Evolutionary conservation across 2,329 filamentous ascomycete species (phyloP).

Genomic region (Blumeria hordei): DNA sequence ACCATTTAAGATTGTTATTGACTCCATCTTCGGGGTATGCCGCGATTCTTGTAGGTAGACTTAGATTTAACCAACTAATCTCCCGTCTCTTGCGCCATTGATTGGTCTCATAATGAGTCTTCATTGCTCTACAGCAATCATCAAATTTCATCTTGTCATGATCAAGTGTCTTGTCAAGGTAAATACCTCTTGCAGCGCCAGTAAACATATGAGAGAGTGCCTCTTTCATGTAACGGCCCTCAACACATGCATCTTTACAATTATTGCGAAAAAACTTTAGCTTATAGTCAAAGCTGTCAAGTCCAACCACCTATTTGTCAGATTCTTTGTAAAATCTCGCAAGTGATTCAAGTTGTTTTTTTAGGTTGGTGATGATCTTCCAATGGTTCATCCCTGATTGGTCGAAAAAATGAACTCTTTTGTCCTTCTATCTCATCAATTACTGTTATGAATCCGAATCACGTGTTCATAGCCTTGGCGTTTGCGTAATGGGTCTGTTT

Average conservation of each 20-base stretch:
- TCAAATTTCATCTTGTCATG: conserved; percentile 1
- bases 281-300: not conserved
- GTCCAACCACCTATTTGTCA: not conserved
- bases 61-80: not conserved
- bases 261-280: not conserved
- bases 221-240: not conserved
- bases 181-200: not conserved
- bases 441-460: too few relatives aligned
- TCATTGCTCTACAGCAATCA: not conserved
- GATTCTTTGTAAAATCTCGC: not conserved
- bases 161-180: not conserved
- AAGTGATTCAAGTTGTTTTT: not conserved
- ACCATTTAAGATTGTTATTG: not conserved
- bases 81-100: not conserved
- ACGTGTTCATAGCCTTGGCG: too few relatives aligned
- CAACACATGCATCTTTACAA: not conserved
- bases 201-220: not conserved
- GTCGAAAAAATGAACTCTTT: not conserved
- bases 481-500: too few relatives aligned
- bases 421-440: not conserved
- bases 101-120: not conserved
- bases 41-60: not conserved
- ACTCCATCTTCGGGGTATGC: not conserved
- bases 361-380: not conserved
- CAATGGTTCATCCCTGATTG: not conserved